Base-by-base conservation (phyloP, 1,284 basidiomycete species). In the Cryptococcus sp. region DNA sequence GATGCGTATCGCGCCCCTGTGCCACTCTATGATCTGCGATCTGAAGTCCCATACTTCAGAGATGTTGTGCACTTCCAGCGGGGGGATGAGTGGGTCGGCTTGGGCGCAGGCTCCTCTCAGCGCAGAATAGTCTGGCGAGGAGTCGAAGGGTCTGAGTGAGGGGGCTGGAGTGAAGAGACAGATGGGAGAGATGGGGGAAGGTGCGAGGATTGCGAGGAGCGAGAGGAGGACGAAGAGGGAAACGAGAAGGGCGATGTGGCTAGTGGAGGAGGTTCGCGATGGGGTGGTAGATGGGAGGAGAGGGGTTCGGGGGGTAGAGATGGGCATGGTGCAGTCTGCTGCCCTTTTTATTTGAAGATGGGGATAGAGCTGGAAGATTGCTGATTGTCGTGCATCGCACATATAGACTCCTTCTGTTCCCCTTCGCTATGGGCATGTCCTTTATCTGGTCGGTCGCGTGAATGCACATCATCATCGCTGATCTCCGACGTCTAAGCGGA, bases 1-100 rank as follows among this genome's bases (percentile, higher is more conserved):
- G 42, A 75, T 58, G 57, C 66, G 60, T 43, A 75, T 68, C 1
- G 70, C 70, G 8, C 59, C 71, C 38, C 53, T 42, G 21, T 71
- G 59, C 72, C 72, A 75, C 16, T 62, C 36, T 20, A 67, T 52
- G 51, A 75, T 69, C 36, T 57, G 53, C 20, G 28, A 33, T 33
- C 9, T 69, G 21, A 18, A 42, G n/a, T 48, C 46, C 55, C 56
- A 54, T 5, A 56, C 59, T 6, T 38, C 35, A 2, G 63, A 56
- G 43, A 58, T 43, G 44, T 65, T 54, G 51, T 58, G 39, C 1
- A 44, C 11, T 8, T 43, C 50, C 35, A 43, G 13, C 13, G 46
- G 24, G 1, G 63, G 61, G 2, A 63, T 36, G 28, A 65, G 50
- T 1, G 62, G 55, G 15, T 57, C 42, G 1, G 60, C 60, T 47